Evolutionary conservation across 2,329 filamentous ascomycete species (phyloP).

Genomic region (Sporothrix brunneoviolacea): DNA sequence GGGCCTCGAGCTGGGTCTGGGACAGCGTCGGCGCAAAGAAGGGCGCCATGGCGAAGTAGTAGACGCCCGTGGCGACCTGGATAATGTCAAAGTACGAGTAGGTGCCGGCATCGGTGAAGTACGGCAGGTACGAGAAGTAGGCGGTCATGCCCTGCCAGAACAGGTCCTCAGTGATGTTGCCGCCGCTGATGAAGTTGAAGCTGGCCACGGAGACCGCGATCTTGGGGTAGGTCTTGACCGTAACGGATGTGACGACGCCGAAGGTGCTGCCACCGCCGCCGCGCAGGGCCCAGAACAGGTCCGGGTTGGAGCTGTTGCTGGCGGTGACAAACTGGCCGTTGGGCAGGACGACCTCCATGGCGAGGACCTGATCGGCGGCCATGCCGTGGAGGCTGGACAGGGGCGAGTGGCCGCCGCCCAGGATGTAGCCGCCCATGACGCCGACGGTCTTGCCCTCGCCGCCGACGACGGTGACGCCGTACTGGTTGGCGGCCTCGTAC

Average conservation of each 20-base stretch:
- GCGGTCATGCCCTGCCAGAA: slow-evolving; percentile 27
- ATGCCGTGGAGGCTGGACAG: slow-evolving; percentile 44
- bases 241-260: slow-evolving; percentile 29
- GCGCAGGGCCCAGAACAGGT: slow-evolving; percentile 51
- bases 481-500: slow-evolving; percentile 40
- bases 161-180: slow-evolving; percentile 36
- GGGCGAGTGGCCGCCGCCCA: slow-evolving; percentile 50
- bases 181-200: slow-evolving; percentile 17
- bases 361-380: slow-evolving; percentile 42
- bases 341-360: slow-evolving; percentile 41
- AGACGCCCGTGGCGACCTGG: slow-evolving; percentile 16
- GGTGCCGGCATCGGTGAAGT: slow-evolving; percentile 23
- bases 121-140: slow-evolving; percentile 25
- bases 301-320: slow-evolving; percentile 37
- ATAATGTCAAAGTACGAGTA: slow-evolving; percentile 28
- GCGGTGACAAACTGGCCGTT: slow-evolving; percentile 38
- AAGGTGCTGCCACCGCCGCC: slow-evolving; percentile 38
- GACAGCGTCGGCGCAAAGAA: slow-evolving; percentile 22
- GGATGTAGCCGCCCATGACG: slow-evolving; percentile 39
- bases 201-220: slow-evolving; percentile 21
- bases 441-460: slow-evolving; percentile 43
- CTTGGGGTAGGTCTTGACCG: slow-evolving; percentile 17
- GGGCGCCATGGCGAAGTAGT: slow-evolving; percentile 23
- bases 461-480: slow-evolving; percentile 43
- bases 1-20: slow-evolving; percentile 18